Conservation (phyloP, 2,329 filamentous ascomycete species). For the Diaporthe batatas region DNA sequence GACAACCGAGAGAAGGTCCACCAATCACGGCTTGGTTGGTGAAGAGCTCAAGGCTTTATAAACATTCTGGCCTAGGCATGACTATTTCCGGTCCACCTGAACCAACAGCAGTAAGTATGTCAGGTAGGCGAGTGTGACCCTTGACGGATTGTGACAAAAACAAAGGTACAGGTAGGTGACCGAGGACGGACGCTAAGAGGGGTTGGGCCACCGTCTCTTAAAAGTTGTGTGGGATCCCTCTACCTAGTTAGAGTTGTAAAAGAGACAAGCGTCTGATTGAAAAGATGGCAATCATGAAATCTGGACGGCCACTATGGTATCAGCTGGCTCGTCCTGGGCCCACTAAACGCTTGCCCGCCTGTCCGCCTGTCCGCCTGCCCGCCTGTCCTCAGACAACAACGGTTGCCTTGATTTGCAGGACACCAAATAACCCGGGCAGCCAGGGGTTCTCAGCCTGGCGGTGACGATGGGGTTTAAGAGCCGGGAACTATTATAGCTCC, state of each 20-base stretch:
- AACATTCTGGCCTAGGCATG: background rate
- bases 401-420: constrained; percentile 6
- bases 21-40: background rate
- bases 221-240: too few relatives aligned
- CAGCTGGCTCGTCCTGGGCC: too few relatives aligned
- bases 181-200: background rate
- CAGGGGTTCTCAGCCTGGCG: background rate
- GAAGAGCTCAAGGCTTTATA: background rate
- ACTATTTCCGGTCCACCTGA: background rate
- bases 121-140: background rate
- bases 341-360: too few relatives aligned
- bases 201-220: too few relatives aligned
- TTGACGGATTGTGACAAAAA: background rate
- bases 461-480: constrained; percentile 25
- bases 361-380: too few relatives aligned
- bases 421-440: background rate
- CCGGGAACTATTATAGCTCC: constrained; percentile 29
- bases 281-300: background rate
- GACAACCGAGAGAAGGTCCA: background rate
- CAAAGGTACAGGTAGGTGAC: background rate
- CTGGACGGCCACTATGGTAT: background rate
- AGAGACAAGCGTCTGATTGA: background rate
- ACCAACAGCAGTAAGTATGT: background rate
- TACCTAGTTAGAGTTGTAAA: too few relatives aligned
- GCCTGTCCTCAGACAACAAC: too few relatives aligned